phyloP scores from a whole-genome alignment of 768 basidiomycete genomes.

The Phylloporus arenicola region DNA sequence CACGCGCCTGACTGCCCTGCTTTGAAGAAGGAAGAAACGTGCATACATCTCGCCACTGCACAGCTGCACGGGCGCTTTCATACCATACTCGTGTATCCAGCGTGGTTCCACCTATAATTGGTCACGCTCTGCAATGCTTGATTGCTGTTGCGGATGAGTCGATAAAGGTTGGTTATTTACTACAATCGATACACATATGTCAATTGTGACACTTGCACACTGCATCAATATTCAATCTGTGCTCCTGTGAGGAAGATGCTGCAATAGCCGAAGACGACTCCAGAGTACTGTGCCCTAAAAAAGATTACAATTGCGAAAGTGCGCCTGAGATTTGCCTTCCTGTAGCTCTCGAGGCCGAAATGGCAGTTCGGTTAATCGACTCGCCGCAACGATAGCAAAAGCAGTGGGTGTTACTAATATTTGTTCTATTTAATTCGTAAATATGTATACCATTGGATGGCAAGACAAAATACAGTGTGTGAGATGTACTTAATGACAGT shows the following conservation, averaged over 20 bases:
- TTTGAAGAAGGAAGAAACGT: constrained; percentile 11
- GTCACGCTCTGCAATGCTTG: no score
- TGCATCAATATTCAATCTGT: neutral
- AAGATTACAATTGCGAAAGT: constrained; percentile 29
- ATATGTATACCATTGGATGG: no score
- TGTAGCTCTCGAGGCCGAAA: constrained; percentile 30
- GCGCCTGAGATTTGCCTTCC: constrained; percentile 26
- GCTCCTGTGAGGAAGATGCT: neutral
- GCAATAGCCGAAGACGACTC: neutral
- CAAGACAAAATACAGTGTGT: no score
- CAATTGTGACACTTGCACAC: neutral
- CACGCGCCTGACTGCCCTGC: constrained; percentile 4
- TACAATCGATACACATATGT: neutral
- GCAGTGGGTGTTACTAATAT: no score
- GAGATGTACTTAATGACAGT: no score
- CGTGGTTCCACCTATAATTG: neutral
- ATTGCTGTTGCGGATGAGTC: no score
- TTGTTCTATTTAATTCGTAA: no score
- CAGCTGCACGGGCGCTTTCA: constrained; percentile 5
- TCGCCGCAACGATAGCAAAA: constrained; percentile 50
- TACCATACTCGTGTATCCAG: neutral
- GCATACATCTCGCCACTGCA: constrained; percentile 6
- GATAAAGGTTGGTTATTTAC: neutral
- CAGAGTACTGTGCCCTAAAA: constrained; percentile 17
- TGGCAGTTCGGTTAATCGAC: constrained; percentile 38